Evolutionary conservation across 495 filamentous ascomycete genomes (phyloP).

Genomic region (Penicillium odoratum): DNA sequence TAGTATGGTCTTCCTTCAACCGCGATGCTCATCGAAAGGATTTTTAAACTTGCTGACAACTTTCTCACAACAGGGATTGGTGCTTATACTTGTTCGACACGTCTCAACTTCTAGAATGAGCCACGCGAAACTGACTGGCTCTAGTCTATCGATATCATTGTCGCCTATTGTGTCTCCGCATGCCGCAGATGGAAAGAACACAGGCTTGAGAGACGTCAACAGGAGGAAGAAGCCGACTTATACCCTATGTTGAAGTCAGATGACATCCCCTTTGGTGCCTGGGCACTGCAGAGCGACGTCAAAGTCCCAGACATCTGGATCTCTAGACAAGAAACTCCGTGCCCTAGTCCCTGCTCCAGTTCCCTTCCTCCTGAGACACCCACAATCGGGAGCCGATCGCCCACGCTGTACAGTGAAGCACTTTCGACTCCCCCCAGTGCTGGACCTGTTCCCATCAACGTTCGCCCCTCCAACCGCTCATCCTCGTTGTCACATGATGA

Average conservation of each 20-base stretch:
- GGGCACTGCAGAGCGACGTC: conserved; percentile 82
- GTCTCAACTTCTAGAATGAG: background rate
- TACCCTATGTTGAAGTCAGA: conserved; percentile 41
- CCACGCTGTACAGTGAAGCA: background rate
- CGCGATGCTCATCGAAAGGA: background rate
- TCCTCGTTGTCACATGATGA: conserved; percentile 8
- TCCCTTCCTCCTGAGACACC: conserved; percentile 25
- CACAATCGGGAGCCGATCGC: conserved; percentile 13
- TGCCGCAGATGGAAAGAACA: conserved; percentile 64
- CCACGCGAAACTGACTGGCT: conserved; percentile 30
- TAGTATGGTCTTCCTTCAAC: conserved; percentile 56
- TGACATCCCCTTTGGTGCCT: conserved; percentile 84
- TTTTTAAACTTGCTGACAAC: conserved; percentile 1
- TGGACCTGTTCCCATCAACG: background rate
- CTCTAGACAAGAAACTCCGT: conserved; percentile 59
- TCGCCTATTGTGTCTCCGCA: conserved; percentile 45
- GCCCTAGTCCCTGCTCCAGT: conserved; percentile 22
- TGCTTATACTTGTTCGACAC: conserved; percentile 45
- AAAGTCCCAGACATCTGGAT: conserved; percentile 90
- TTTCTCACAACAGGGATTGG: conserved; percentile 37
- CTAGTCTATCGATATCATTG: conserved; percentile 48
- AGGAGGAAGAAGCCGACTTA: conserved; percentile 38
- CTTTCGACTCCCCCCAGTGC: too few species aligned
- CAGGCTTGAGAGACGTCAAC: conserved; percentile 66
- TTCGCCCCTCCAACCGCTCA: background rate